Base-by-base conservation (phyloP, 768 basidiomycete species). In the Auricularia heimuer region DNA sequence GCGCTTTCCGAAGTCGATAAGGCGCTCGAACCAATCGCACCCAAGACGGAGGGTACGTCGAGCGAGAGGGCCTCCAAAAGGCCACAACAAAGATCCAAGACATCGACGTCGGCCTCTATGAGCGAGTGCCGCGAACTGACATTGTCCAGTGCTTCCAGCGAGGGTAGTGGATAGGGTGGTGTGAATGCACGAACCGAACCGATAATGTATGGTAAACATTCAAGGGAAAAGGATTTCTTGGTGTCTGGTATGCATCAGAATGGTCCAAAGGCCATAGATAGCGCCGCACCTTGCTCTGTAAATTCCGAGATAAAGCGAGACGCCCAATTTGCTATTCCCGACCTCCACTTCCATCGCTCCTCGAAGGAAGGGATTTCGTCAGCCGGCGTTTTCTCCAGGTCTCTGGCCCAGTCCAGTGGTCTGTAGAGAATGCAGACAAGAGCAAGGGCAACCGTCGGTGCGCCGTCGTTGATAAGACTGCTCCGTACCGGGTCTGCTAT, bases 1-100 rank as follows among this genome's bases (percentile, higher is more conserved):
- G 82, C 76, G 16, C 83, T 79, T 0, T 67, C n/a, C 45, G 64
- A 51, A 3, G 37, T 18, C 10, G 61, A 21, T 7, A 62, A 62
- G 4, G 44, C 24, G n/a, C 64, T 29, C 39, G 39, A n/a, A 51
- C 88, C 90, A 10, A 93, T 79, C 33, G 85, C 85, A 29, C 86
- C 76, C 33, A 90, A 83, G 60, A 91, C 82, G 64, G 90, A 88
- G 71, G 89, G 88, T 11, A 89, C 82, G 69, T 94, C 92, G 14
- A 92, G 79, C 16, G 86, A 80, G 36, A 92, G 82, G 44, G 89
- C 86, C 71, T 94, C 92, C 35, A 94, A 80, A 45, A 87, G 77
- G 62, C 83, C 88, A 74, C 87, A 90, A 0, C 83, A 81, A 70
- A 92, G 87, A 69, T 90, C 87, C 37, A 94, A 77, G 16, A 82